phyloP scores from a whole-genome alignment of 306 rosid species.

The Gleditsia sinensis region DNA sequence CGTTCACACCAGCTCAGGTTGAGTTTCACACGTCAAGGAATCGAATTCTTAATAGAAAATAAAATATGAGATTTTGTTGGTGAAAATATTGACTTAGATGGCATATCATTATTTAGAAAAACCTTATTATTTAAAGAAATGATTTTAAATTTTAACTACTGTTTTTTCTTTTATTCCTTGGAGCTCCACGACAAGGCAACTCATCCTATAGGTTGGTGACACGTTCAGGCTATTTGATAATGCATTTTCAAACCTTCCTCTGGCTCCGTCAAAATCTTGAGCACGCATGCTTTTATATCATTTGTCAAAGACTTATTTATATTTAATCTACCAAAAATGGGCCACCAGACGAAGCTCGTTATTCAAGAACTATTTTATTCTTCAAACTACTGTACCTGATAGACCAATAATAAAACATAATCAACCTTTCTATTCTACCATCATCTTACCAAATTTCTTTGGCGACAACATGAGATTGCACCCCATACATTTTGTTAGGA shows the following conservation, averaged over 20 bases:
- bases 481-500: too few species aligned
- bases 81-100: slow-evolving; percentile 35
- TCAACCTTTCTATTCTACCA: not conserved
- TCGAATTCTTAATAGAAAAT: slow-evolving; percentile 32
- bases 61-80: slow-evolving; percentile 34
- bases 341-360: not conserved
- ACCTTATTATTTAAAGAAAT: slow-evolving; percentile 30
- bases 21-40: slow-evolving; percentile 68
- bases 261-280: not conserved
- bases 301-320: not conserved
- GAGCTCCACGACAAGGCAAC: not conserved
- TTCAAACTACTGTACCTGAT: too few species aligned
- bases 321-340: too few species aligned
- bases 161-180: not conserved
- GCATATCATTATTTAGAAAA: slow-evolving; percentile 24
- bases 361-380: slow-evolving; percentile 4
- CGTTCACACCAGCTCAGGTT: slow-evolving; percentile 33
- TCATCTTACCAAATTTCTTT: slow-evolving; percentile 17
- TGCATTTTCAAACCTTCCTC: too few species aligned
- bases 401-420: not conserved
- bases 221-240: not conserved
- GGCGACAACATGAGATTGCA: not conserved
- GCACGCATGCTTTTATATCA: not conserved
- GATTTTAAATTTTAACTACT: not conserved
- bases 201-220: slow-evolving; percentile 4